These are phyloP conservation scores for Kwoniella europaea DNA, from an alignment of 768 basidiomycete genomes.

Conservation along the genomic window DNA sequence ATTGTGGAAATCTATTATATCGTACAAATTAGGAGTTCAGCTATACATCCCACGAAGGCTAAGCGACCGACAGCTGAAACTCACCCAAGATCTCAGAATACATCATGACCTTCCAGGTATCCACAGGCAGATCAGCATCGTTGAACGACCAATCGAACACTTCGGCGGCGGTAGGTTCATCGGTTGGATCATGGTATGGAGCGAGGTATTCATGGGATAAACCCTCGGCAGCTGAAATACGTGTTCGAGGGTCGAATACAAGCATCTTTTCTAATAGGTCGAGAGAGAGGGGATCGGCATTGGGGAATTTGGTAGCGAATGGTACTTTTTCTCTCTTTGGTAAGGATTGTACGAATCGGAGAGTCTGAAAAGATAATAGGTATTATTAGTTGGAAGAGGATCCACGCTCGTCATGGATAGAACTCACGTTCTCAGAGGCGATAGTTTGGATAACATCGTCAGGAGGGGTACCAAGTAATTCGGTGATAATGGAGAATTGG, in stretches of 20 bases:
- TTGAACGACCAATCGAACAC: conserved; percentile 99
- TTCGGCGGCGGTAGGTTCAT: conserved; percentile 90
- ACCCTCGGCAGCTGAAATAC: conserved; percentile 91
- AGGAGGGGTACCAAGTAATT: conserved; percentile 95
- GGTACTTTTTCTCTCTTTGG: conserved; percentile 96
- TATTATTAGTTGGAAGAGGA: not conserved
- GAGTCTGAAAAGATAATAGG: conserved; percentile 66
- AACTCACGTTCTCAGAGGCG: conserved; percentile 88
- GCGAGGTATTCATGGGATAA: conserved; percentile 90
- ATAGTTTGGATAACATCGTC: conserved; percentile 99
- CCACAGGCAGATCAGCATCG: conserved; percentile 96
- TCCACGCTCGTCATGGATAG: not conserved
- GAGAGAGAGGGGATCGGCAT: conserved; percentile 83
- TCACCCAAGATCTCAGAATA: conserved; percentile 94
- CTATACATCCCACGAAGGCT: not conserved
- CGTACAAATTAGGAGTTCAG: not conserved
- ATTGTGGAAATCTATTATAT: conserved; percentile 57
- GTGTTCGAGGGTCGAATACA: conserved; percentile 95
- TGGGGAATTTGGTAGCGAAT: conserved; percentile 89
- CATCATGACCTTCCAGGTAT: conserved; percentile 99
- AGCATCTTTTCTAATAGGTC: conserved; percentile 98
- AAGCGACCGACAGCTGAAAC: conserved; percentile 44
- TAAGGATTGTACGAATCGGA: conserved; percentile 96
- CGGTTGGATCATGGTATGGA: conserved; percentile 97
- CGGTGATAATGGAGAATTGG: conserved; percentile 99